These are phyloP conservation scores for Incumbomyces lentus DNA, from an alignment of 2,329 filamentous ascomycete genomes.

Conservation along the genomic window DNA sequence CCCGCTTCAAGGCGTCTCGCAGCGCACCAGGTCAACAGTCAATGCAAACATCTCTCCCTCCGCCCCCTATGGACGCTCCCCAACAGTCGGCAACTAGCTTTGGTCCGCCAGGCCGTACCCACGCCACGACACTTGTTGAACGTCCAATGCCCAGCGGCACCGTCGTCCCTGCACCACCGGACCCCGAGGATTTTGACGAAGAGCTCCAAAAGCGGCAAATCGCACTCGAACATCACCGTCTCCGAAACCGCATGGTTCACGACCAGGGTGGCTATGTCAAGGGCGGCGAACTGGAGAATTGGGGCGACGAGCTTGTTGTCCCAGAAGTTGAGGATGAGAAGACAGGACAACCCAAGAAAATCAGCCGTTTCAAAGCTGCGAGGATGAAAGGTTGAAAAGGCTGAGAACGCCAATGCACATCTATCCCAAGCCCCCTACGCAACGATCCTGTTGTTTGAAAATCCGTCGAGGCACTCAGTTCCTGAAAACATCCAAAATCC, in stretches of 20 bases:
- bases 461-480: background rate
- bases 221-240: conserved; percentile 68
- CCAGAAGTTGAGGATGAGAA: conserved; percentile 51
- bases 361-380: conserved; percentile 40
- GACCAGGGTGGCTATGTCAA: conserved; percentile 67
- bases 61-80: conserved; percentile 20
- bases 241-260: conserved; percentile 74
- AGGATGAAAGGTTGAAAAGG: conserved; percentile 23
- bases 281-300: conserved; percentile 30
- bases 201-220: conserved; percentile 65
- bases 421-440: background rate
- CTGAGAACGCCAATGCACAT: conserved; percentile 5
- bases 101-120: conserved; percentile 25
- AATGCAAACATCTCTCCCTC: conserved; percentile 22
- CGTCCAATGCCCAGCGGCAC: conserved; percentile 27
- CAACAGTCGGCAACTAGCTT: conserved; percentile 18
- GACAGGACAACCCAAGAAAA: conserved; percentile 25
- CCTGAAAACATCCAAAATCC: too few species aligned
- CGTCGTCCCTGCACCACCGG: conserved; percentile 28
- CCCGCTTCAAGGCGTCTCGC: conserved; percentile 19
- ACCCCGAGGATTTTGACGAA: conserved; percentile 61
- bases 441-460: background rate
- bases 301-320: conserved; percentile 52
- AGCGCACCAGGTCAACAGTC: conserved; percentile 15
- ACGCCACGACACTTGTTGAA: conserved; percentile 52